phyloP scores from a whole-genome alignment of 768 basidiomycete genomes.

The Tricholoma flavovirens region DNA sequence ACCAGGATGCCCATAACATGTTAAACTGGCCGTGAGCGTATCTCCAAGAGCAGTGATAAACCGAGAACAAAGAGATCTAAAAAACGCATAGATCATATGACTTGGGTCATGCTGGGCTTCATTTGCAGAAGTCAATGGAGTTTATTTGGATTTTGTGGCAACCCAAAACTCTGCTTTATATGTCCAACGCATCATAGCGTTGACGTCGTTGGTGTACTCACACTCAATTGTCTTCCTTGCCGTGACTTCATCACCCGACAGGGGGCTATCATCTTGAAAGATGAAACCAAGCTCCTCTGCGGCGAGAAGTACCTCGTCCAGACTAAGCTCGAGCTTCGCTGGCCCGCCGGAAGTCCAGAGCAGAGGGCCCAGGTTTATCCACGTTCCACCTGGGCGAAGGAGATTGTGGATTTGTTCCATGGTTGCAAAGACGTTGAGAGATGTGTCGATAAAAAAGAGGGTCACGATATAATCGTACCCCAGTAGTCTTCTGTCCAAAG shows the following conservation, averaged over 20 bases:
- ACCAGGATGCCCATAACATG: not conserved
- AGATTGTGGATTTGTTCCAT: slow-evolving; percentile 52
- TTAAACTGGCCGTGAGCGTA: not conserved
- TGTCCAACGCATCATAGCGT: slow-evolving; percentile 68
- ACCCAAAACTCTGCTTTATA: slow-evolving; percentile 69
- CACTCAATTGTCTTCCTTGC: slow-evolving; percentile 45
- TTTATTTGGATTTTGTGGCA: slow-evolving; percentile 34
- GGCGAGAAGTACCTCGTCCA: slow-evolving; percentile 55
- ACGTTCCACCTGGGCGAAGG: slow-evolving; percentile 56
- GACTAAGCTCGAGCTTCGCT: slow-evolving; percentile 50
- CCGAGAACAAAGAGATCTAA: not conserved
- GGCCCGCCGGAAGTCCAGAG: slow-evolving; percentile 55
- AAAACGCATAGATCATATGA: not conserved
- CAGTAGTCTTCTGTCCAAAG: not conserved
- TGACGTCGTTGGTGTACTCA: slow-evolving; percentile 57
- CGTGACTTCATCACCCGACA: slow-evolving; percentile 16
- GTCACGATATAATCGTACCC: slow-evolving; percentile 61
- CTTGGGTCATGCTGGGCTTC: not conserved
- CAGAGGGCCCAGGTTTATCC: slow-evolving; percentile 70
- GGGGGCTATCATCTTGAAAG: slow-evolving; percentile 23
- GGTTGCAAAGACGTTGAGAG: slow-evolving; percentile 45
- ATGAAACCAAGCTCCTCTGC: slow-evolving; percentile 53
- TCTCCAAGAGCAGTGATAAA: not conserved
- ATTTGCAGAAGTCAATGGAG: too few relatives aligned
- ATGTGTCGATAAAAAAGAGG: slow-evolving; percentile 64